Conservation (phyloP, 192 early-diverging fungal genomes). For the Hyaloraphidium curvatum region DNA sequence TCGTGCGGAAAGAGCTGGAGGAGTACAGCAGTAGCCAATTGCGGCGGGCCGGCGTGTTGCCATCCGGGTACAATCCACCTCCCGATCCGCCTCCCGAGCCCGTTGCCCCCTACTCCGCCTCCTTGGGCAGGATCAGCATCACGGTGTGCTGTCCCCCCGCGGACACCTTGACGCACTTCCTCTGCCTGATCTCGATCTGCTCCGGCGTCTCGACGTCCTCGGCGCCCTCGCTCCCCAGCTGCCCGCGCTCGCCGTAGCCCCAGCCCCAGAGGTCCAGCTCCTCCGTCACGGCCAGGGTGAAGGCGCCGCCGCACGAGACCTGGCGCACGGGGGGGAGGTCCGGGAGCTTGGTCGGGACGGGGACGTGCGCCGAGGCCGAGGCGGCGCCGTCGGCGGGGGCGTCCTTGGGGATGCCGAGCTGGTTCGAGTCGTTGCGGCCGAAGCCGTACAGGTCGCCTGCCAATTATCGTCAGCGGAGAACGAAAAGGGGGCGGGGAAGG, state of each 20-base stretch:
- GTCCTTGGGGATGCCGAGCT: neutral
- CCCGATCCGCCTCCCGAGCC: too few species aligned
- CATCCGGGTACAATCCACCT: too few species aligned
- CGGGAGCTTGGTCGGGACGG: too few species aligned
- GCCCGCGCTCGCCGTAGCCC: constrained; percentile 76
- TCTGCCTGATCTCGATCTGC: constrained; percentile 41
- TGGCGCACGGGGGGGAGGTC: too few species aligned
- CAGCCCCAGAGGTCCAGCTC: constrained; percentile 55
- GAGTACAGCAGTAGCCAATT: too few species aligned
- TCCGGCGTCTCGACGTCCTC: constrained; percentile 44
- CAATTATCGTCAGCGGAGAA: neutral
- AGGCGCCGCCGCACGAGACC: too few species aligned
- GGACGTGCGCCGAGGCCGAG: too few species aligned
- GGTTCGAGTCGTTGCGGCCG: neutral
- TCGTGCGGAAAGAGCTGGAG: too few species aligned
- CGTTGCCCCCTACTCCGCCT: too few species aligned
- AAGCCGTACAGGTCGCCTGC: neutral
- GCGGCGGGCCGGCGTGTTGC: too few species aligned
- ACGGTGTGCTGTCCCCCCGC: constrained; percentile 71
- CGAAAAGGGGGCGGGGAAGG: neutral
- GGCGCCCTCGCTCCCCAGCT: constrained; percentile 59
- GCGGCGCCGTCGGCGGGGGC: too few species aligned
- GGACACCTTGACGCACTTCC: constrained; percentile 32
- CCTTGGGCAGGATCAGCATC: constrained; percentile 29
- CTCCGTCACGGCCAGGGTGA: constrained; percentile 12